These are phyloP conservation scores for Podospora conica DNA, from an alignment of 495 filamentous ascomycete genomes.

Conservation along the genomic window DNA sequence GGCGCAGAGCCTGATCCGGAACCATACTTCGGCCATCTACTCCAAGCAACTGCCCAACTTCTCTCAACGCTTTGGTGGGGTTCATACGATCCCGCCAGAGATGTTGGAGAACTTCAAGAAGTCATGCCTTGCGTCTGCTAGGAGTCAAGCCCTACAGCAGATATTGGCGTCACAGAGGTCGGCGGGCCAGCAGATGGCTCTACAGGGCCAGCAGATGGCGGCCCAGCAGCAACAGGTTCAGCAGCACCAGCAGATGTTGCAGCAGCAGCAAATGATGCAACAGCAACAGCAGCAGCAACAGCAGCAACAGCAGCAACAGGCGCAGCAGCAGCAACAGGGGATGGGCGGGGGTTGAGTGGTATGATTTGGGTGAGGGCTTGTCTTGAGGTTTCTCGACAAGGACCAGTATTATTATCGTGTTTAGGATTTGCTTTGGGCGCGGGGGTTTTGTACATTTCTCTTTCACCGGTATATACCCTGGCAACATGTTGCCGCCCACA, in stretches of 20 bases:
- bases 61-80: conserved; percentile 31
- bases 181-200: conserved; percentile 21
- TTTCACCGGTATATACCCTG: background rate
- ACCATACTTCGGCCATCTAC: conserved; percentile 39
- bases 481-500: background rate
- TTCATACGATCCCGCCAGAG: conserved; percentile 31
- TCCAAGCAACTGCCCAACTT: conserved; percentile 44
- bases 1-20: conserved; percentile 18
- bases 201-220: conserved; percentile 26
- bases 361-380: too few species aligned
- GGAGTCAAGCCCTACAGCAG: conserved; percentile 10
- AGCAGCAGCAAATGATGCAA: background rate
- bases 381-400: too few species aligned
- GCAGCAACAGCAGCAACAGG: background rate
- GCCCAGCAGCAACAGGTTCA: conserved; percentile 6
- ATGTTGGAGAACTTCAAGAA: conserved; percentile 28
- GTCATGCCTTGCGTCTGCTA: conserved; percentile 19
- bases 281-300: background rate
- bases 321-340: background rate
- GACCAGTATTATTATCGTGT: background rate
- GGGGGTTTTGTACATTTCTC: background rate
- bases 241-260: background rate
- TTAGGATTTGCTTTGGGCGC: background rate
- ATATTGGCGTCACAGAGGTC: too few species aligned
- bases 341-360: background rate